These are phyloP conservation scores for Truncatella angustata DNA, from an alignment of 2,329 filamentous ascomycete species.

Conservation along the genomic window DNA sequence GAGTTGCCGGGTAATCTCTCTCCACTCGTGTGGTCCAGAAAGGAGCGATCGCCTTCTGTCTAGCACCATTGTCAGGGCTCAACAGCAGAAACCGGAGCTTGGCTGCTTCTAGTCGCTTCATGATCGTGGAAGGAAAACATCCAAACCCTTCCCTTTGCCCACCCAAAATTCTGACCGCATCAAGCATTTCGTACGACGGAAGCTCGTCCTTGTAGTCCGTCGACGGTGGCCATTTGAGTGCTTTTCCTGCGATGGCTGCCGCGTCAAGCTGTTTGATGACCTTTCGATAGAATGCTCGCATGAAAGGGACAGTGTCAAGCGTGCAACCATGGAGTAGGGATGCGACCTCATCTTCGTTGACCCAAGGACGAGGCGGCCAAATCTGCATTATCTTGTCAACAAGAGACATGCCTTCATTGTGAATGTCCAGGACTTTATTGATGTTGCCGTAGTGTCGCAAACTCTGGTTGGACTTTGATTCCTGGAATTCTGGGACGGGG, in stretches of 20 bases:
- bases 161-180: neutral
- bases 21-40: neutral
- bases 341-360: neutral
- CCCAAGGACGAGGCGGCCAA: neutral
- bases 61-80: neutral
- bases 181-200: neutral
- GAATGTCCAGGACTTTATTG: neutral
- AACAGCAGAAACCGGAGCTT: neutral
- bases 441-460: neutral
- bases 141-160: neutral
- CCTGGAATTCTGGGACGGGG: neutral
- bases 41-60: neutral
- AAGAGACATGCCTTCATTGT: neutral
- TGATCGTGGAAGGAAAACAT: neutral
- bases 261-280: neutral
- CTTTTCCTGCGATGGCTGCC: neutral
- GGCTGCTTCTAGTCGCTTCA: neutral
- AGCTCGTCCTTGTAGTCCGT: neutral
- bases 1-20: neutral
- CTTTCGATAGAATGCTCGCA: neutral
- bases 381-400: neutral
- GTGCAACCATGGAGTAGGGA: neutral
- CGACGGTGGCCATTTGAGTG: neutral
- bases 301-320: neutral
- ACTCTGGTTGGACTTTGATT: neutral